Evolutionary conservation across 768 basidiomycete genomes (phyloP).

Genomic region (Astraeus odoratus): DNA sequence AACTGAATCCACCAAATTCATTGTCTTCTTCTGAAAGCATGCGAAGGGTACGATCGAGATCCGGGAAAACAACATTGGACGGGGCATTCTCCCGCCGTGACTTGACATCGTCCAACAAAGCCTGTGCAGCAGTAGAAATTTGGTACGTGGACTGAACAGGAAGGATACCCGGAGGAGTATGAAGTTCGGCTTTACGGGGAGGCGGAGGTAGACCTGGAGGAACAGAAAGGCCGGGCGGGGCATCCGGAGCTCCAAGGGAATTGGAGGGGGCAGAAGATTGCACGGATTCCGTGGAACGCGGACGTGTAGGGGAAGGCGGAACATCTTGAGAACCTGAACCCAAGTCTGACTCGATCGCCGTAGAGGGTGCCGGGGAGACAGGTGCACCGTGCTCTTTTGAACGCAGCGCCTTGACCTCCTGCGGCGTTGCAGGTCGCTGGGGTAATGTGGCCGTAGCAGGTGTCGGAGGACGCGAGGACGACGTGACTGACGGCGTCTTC

Average conservation of each 20-base stretch:
- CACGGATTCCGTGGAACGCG: conserved; percentile 34
- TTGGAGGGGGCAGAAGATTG: conserved; percentile 29
- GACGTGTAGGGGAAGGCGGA: conserved; percentile 34
- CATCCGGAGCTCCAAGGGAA: conserved; percentile 46
- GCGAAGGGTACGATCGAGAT: conserved; percentile 79
- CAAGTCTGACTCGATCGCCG: conserved; percentile 44
- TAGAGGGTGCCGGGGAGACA: conserved; percentile 40
- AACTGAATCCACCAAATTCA: conserved; percentile 68
- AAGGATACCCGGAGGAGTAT: conserved; percentile 38
- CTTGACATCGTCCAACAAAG: conserved; percentile 77
- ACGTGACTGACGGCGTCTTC: conserved; percentile 41
- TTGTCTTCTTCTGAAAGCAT: conserved; percentile 59
- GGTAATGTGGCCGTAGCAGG: conserved; percentile 35
- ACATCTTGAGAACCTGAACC: conserved; percentile 39
- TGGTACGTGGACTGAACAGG: conserved; percentile 59
- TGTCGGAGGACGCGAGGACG: conserved; percentile 53
- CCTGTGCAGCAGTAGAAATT: conserved; percentile 80
- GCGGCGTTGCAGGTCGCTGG: conserved; percentile 39
- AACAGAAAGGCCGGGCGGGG: conserved; percentile 57
- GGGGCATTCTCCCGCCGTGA: conserved; percentile 58
- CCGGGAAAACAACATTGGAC: conserved; percentile 64
- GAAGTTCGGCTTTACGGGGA: conserved; percentile 46
- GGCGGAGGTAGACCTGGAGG: conserved; percentile 42
- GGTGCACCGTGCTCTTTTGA: conserved; percentile 38
- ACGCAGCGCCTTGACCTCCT: conserved; percentile 33